Evolutionary conservation across 768 basidiomycete genomes (phyloP).

Genomic region (Myochromella boudieri): DNA sequence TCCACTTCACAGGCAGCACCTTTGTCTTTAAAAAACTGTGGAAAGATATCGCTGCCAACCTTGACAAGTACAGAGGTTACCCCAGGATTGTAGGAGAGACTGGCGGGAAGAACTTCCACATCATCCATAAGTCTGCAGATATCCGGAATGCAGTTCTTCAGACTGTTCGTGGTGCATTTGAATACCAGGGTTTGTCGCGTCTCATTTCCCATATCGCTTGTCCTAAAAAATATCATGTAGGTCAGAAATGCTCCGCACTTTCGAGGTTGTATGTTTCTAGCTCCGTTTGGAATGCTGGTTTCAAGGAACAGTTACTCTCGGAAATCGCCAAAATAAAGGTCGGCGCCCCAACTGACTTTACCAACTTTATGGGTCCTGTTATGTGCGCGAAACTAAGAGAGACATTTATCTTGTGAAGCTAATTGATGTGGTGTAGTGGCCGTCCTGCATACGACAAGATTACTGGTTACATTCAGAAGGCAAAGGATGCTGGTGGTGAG

Average conservation of each 20-base stretch:
- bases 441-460: slow-evolving; percentile 90
- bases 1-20: slow-evolving; percentile 98
- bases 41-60: slow-evolving; percentile 90
- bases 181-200: slow-evolving; percentile 76
- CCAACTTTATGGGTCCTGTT: slow-evolving; percentile 94
- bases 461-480: slow-evolving; percentile 78
- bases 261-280: slow-evolving; percentile 90
- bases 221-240: slow-evolving; percentile 39
- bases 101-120: slow-evolving; percentile 98
- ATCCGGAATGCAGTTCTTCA: slow-evolving; percentile 89
- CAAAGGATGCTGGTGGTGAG: slow-evolving; percentile 87
- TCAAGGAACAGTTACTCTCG: slow-evolving; percentile 74
- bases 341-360: slow-evolving; percentile 72
- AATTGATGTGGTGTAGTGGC: slow-evolving; percentile 46
- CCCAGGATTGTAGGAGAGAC: slow-evolving; percentile 98
- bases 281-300: slow-evolving; percentile 82
- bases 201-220: not conserved
- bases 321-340: slow-evolving; percentile 86
- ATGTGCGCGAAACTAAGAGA: slow-evolving; percentile 59
- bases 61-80: slow-evolving; percentile 86
- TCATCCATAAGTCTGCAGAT: slow-evolving; percentile 87
- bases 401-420: too few relatives aligned
- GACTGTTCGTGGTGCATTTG: slow-evolving; percentile 85
- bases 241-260: slow-evolving; percentile 96
- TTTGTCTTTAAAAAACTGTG: slow-evolving; percentile 93